A percentile compares a stretch with the other conserved stretches of the same genome.
phyloP scores from a whole-genome alignment of 176 grass and related monocot genomes.

The Phoenix roebelenii region DNA sequence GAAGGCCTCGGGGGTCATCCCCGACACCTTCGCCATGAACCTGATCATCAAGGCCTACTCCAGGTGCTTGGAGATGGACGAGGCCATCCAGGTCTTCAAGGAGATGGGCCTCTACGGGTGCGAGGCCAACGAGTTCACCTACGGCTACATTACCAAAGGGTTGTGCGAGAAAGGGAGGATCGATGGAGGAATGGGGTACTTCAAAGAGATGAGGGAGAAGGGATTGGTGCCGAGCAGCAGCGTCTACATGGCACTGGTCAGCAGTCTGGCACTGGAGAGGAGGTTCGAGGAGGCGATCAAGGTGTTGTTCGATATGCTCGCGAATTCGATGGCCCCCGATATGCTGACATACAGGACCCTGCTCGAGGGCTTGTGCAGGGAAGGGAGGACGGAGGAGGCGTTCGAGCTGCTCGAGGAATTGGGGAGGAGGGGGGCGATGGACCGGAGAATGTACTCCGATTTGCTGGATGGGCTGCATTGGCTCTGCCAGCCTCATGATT shows the following conservation, averaged over 20 bases:
- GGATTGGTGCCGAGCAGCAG: conserved; percentile 44
- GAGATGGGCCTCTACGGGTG: conserved; percentile 83
- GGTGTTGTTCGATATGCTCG: conserved; percentile 69
- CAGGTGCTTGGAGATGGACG: conserved; percentile 64
- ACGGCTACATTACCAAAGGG: conserved; percentile 70
- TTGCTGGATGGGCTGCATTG: conserved; percentile 86
- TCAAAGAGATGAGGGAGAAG: conserved; percentile 46
- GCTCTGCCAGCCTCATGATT: conserved; percentile 49
- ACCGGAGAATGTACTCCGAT: conserved; percentile 56
- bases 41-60: conserved; percentile 81
- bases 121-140: conserved; percentile 73
- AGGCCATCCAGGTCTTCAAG: conserved; percentile 68
- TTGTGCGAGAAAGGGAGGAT: conserved; percentile 76
- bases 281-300: conserved; percentile 54
- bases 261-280: conserved; percentile 55
- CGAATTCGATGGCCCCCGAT: conserved; percentile 51
- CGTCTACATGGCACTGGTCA: conserved; percentile 62
- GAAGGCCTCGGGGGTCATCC: conserved; percentile 78
- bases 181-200: conserved; percentile 36
- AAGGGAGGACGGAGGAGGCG: conserved; percentile 41
- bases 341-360: conserved; percentile 84
- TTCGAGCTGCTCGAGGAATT: conserved; percentile 66
- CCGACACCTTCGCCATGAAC: conserved; percentile 76
- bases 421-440: conserved; percentile 33
- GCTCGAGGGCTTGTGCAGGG: conserved; percentile 83